Base-by-base conservation (phyloP, 306 rosid genomes). In the Castanospermum australe region DNA sequence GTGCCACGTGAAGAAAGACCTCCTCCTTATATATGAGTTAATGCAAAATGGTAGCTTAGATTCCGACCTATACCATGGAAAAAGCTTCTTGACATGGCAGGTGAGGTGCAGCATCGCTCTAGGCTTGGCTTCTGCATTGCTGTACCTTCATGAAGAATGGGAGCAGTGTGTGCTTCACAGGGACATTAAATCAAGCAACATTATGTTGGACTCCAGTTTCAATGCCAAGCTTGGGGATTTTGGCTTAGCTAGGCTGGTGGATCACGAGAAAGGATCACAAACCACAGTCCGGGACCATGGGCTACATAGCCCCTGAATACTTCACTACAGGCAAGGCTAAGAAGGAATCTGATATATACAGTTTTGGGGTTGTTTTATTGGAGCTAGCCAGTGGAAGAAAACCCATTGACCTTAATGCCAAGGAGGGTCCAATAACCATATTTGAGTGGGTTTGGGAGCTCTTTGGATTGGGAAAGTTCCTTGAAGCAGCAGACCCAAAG, bases 361-460 rank as follows among this genome's bases (percentile, higher is more conserved):
- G 86, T 1, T 83, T 85, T 2, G 86, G 89, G 4, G 65, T 83
- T 18, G 87, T 85, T 15, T 33, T 76, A 30, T 54, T 88, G 59
- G 91, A 85, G 77, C 73, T 80, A 56, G 87, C 80, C 0, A 67
- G 78, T 8, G 84, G 89, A 38, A 85, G 73, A 41, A 85, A 78
- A 75, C 54, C 86, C 0, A 50, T 78, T 52, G 59, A 72, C 7
- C 50, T 47, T 13, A 69, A 76, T 11, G 67, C n/a, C 3, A 81
- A 68, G 28, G 81, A 77, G 65, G 71, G 21, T 28, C 57, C 60
- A 45, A 42, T 59, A 52, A 28, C 72, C 0, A 10, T 82, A 4
- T 80, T 82, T 64, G 87, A 85, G 67, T 85, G 79, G 89, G 91
- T 78, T 67, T 85, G 89, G 89, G 85, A 66, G 72, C 65, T 81